Base-by-base conservation (phyloP, 495 filamentous ascomycete genomes). In the Lasiosphaeriaceae sp. region DNA sequence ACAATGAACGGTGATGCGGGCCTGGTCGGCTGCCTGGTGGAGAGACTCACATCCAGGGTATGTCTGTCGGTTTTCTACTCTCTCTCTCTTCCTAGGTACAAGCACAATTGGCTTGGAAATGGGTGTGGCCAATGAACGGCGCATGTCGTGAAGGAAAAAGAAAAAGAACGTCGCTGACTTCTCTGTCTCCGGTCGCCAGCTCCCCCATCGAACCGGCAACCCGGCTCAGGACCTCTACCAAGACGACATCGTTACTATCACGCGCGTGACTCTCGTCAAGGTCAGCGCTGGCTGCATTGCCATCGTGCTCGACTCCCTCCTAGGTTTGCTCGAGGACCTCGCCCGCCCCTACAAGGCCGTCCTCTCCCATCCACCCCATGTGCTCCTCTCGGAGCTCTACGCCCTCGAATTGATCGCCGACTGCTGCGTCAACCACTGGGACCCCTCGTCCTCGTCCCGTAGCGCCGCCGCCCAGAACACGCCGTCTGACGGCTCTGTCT, bases 31-130 rank as follows among this genome's bases (percentile, higher is more conserved):
- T 81, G 80, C 66, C 72, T 87, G 61, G 79, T 87, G 63, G 84
- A 86, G 71, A 78, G 83, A 68, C 76, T 87, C 55, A 79, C 77
- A 46, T 80, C 82, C 61, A 77, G 82, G 77, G 84, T 86, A 80
- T 63, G 66, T 31, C 26, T 31, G 26, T n/a, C n/a, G n/a, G n/a
- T n/a, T n/a, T n/a, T n/a, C n/a, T n/a, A n/a, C 26, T 31, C 9
- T 65, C 34, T 26, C 20, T 41, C 2, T 26, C 26, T 3, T 31
- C n/a, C n/a, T n/a, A n/a, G n/a, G n/a, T n/a, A n/a, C n/a, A n/a
- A n/a, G 26, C 4, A 31, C 9, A 31, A 31, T 31, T 3, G 26
- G 9, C n/a, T n/a, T 31, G 26, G 4, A 3, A 31, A 31, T 31
- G 26, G 26, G 4, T 3, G 26, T 9, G 9, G 26, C 4, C 3